A percentile compares a stretch with the other conserved stretches of the same genome.
These are phyloP conservation scores for Brettanomyces bruxellensis DNA, from an alignment of 805 yeast genomes.

Conservation along the genomic window DNA sequence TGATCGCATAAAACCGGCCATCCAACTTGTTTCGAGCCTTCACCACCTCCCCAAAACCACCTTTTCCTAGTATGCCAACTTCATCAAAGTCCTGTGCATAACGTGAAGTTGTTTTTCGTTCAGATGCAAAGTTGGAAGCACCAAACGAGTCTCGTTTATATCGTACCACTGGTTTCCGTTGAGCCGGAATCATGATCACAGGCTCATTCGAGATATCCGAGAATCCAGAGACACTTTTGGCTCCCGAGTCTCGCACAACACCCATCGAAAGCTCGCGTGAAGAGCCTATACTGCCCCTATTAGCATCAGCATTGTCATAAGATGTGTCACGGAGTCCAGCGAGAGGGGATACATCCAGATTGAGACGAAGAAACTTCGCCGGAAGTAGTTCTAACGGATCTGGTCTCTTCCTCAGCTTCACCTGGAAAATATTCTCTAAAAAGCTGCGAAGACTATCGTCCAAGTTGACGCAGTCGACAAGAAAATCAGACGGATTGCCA, in stretches of 20 bases:
- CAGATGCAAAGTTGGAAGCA: conserved; percentile 11
- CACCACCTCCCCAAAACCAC: conserved; percentile 98
- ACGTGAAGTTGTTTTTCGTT: conserved; percentile 41
- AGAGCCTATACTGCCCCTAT: background rate
- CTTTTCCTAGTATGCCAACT: conserved; percentile 81
- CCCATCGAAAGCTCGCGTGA: background rate
- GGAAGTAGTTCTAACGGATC: conserved; percentile 82
- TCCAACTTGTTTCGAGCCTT: conserved; percentile 89
- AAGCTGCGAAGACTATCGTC: conserved; percentile 61
- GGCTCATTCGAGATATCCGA: conserved; percentile 16
- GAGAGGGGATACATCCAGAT: conserved; percentile 32
- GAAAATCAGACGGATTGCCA: conserved; percentile 55
- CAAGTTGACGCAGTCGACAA: conserved; percentile 25
- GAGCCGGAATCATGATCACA: conserved; percentile 6
- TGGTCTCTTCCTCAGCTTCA: conserved; percentile 61
- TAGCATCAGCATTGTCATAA: background rate
- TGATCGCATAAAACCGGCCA: conserved; percentile 91
- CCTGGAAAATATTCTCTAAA: conserved; percentile 53
- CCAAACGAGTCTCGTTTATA: conserved; percentile 24
- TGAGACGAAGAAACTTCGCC: conserved; percentile 70
- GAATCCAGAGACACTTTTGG: conserved; percentile 9
- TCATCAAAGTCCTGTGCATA: conserved; percentile 94
- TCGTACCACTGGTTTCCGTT: background rate
- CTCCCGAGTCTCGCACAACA: background rate
- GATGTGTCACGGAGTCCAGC: conserved; percentile 5